Base-by-base conservation (phyloP, 345 rosid genomes). In the Linum tenue region DNA sequence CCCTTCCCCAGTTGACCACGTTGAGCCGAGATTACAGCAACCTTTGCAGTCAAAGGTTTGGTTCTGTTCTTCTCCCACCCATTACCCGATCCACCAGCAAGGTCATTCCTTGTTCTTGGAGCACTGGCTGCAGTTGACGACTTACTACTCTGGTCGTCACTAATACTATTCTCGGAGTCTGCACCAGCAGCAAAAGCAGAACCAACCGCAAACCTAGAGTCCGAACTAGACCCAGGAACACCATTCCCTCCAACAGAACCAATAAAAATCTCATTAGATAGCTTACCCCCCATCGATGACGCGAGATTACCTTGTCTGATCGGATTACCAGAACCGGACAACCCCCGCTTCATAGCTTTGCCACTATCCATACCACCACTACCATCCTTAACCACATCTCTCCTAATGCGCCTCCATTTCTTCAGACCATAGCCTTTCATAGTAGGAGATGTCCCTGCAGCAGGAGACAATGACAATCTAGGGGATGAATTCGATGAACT, bases 331-430 rank as follows among this genome's bases (percentile, higher is more conserved):
- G 78, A 71, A 69, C 73, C 73, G 12, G 96, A 68, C 42, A 77
- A 82, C 16, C 80, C 92, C 55, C 97, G 82, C 70, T 94, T 94
- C 80, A 86, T 73, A 67, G 70, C 63, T 73, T 82, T 86, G 72
- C 85, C 59, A 53, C 56, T 72, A 63, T 87, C 92, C 48, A 63
- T 60, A 56, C 39, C 63, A 16, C 75, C 64, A 64, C 70, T 70
- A 40, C 60, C 62, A 79, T 83, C 95, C 77, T 82, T 83, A 48
- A 74, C 78, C 69, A 76, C 58, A 55, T 77, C 85, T 76, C 96
- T 79, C 81, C 70, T 86, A 62, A 88, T 69, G 43, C 98, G 78
- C 81, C 80, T 81, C 98, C 98, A 86, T 75, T 87, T 89, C 81
- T 76, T 87, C 80, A 92, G 72, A 16, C 98, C 96, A 66, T 66